Percentiles rank a stretch among this genome's conserved stretches.
phyloP scores from a whole-genome alignment of 768 basidiomycete genomes.

The Gelatoporia subvermispora region DNA sequence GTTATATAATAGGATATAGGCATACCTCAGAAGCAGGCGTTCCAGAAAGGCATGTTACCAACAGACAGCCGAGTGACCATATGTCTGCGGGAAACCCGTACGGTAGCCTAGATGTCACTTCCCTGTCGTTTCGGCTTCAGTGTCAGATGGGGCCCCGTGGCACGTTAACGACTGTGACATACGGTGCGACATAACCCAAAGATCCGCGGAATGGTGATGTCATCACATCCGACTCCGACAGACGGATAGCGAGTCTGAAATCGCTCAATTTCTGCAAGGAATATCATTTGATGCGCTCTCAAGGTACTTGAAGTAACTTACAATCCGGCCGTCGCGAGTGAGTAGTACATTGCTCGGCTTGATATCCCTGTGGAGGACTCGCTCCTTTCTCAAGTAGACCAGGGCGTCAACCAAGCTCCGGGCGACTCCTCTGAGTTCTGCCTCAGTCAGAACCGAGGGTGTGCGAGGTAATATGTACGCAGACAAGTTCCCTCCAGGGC shows the following conservation, averaged over 20 bases:
- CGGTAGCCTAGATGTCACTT: constrained; percentile 29
- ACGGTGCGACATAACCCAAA: constrained; percentile 39
- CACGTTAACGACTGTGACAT: no score
- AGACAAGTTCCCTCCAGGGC: constrained; percentile 34
- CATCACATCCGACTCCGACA: constrained; percentile 21
- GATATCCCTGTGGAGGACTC: constrained; percentile 42
- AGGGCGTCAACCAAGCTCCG: constrained; percentile 39
- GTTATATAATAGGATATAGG: neutral
- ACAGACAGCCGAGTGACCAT: constrained; percentile 45
- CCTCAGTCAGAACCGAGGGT: constrained; percentile 25
- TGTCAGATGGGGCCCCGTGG: no score
- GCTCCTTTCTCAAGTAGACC: constrained; percentile 36
- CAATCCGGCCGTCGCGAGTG: constrained; percentile 34
- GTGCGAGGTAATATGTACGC: constrained; percentile 24
- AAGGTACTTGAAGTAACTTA: constrained; percentile 20
- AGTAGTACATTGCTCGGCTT: constrained; percentile 35
- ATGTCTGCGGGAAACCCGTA: constrained; percentile 37
- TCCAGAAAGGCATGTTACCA: constrained; percentile 34
- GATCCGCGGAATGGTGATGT: constrained; percentile 15
- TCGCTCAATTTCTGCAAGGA: no score
- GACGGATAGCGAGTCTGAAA: constrained; percentile 33
- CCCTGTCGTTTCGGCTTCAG: no score
- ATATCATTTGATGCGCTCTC: constrained; percentile 39
- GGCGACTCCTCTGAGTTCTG: constrained; percentile 32
- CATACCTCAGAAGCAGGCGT: constrained; percentile 29